Evolutionary conservation across 1,139 yeast genomes (phyloP), one percentile per base, ranked within the genome.

Genomic region (Taiozyma onychis): DNA sequence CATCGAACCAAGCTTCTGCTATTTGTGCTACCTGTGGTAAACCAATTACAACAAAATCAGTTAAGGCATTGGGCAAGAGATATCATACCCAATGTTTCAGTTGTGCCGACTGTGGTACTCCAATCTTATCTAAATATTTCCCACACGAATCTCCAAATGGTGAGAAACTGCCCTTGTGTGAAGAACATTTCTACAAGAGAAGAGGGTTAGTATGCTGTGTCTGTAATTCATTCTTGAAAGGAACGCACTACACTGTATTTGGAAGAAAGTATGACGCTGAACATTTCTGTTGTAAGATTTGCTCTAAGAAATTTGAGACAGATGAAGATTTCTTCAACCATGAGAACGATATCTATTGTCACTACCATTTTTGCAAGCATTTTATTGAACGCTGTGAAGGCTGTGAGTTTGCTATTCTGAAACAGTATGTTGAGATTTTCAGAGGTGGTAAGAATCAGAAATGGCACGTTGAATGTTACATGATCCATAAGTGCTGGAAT

Each of bases 401-500:
- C 24, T 93, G 99, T 69, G 80, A 85, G 55, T 85, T 90, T 37
- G 88, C 97, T 2, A 93, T 93, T 50, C 81, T 95, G 35, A 91
- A 91, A 62, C 98, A 93, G 65, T 93, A 90, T 68, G 97, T 91
- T 39, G 97, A 93, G 66, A 81, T 93, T 45, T 88, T 83, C 56
- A 77, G 96, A 58, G 96, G 97, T 46, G 97, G 97, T n/a, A 78
- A 87, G 59, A 86, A 87, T 56, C 96, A 91, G 66, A 96, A 90
- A 64, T 95, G 99, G 99, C 99, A 95, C 67, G 98, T 98, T 3
- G 99, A 95, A 66, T 95, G 99, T 71, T 95, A 90, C 65, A 95
- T 95, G 91, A 95, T 93, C 46, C 91, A 88, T 72, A 91, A 91
- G 66, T 91, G 90, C 63, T 95, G 99, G 99, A 91, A 89, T 63